phyloP scores from a whole-genome alignment of 208 protist genomes.

The Trypanosoma avium region DNA sequence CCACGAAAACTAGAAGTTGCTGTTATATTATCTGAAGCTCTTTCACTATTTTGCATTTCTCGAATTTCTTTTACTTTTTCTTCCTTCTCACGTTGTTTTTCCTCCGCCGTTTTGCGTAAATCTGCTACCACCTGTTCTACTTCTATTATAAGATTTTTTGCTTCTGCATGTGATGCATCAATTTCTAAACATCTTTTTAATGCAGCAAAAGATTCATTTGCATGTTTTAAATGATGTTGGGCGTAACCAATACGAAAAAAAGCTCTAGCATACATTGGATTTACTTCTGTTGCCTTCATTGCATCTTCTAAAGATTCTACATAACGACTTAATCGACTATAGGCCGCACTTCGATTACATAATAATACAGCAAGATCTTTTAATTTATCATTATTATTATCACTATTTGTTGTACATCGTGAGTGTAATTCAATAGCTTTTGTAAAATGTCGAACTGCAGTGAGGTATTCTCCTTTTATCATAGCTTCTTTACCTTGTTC shows the following conservation, averaged over 20 bases:
- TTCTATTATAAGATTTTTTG: conserved; percentile 37
- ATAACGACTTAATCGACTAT: conserved; percentile 42
- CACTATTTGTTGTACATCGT: conserved; percentile 1
- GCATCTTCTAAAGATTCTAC: conserved; percentile 67
- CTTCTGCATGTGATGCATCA: conserved; percentile 56
- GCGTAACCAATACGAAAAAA: conserved; percentile 72
- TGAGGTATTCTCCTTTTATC: conserved; percentile 53
- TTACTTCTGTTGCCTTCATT: conserved; percentile 34
- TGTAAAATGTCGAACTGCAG: conserved; percentile 74
- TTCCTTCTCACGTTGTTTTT: conserved; percentile 46
- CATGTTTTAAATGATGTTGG: conserved; percentile 47
- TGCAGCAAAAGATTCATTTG: conserved; percentile 46
- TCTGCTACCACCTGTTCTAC: conserved; percentile 41
- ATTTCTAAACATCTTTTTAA: conserved; percentile 53
- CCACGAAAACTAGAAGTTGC: conserved; percentile 20
- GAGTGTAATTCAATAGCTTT: conserved; percentile 73
- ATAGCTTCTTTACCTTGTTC: conserved; percentile 71
- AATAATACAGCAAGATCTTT: conserved; percentile 45
- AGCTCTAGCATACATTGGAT: conserved; percentile 68
- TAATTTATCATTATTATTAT: conserved; percentile 1
- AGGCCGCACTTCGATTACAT: conserved; percentile 76
- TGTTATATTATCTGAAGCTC: conserved; percentile 11
- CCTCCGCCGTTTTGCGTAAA: conserved; percentile 40
- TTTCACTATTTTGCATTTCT: conserved; percentile 40
- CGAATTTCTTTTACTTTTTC: conserved; percentile 35